These are phyloP conservation scores for Rhizophora apiculata DNA, from an alignment of 345 rosid genomes.

Conservation along the genomic window DNA sequence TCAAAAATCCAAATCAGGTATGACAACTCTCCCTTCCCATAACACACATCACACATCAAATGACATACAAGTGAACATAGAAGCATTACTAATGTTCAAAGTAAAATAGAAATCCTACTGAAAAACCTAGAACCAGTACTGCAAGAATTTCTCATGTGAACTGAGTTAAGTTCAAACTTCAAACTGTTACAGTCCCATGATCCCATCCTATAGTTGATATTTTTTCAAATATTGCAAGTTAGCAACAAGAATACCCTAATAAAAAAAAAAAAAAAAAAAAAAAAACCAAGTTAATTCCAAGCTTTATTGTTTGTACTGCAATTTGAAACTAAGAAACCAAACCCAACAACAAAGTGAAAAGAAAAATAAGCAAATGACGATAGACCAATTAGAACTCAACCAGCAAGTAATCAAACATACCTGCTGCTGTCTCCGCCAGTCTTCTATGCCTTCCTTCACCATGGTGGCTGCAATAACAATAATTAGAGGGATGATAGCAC, in stretches of 20 bases:
- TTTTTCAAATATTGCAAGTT: too few relatives aligned
- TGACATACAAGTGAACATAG: neutral
- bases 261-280: too few relatives aligned
- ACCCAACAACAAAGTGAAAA: neutral
- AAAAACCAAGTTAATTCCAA: too few relatives aligned
- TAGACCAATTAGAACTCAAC: neutral
- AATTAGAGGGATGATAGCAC: conserved; percentile 69
- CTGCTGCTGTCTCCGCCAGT: conserved; percentile 77
- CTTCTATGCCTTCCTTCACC: conserved; percentile 90
- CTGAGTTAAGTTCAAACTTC: neutral
- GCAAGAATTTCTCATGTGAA: neutral
- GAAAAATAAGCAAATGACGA: neutral
- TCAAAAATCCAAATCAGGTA: neutral
- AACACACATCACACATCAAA: conserved; percentile 6
- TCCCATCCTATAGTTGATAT: too few relatives aligned
- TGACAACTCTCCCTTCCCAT: neutral
- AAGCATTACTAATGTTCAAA: neutral
- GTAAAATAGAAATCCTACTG: neutral
- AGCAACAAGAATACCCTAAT: too few relatives aligned
- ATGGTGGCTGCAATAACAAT: conserved; percentile 76
- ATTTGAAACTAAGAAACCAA: too few relatives aligned
- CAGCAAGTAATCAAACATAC: conserved; percentile 28
- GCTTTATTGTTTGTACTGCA: too few relatives aligned
- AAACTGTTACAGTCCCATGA: neutral
- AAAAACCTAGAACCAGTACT: conserved; percentile 1